Evolutionary conservation across 768 basidiomycete genomes (phyloP).

Genomic region (Roridomyces roridus): DNA sequence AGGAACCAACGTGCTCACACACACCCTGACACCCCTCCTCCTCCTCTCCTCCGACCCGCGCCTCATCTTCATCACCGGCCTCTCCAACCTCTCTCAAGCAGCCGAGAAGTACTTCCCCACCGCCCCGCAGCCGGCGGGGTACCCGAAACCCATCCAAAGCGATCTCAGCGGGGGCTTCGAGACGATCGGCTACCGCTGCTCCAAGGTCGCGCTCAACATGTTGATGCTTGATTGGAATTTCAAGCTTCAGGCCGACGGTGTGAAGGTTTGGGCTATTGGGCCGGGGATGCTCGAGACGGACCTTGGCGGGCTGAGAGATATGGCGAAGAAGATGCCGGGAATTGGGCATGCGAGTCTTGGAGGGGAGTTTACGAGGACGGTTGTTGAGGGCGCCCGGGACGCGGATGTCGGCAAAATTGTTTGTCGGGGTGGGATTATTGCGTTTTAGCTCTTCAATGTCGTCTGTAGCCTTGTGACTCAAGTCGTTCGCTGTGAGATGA

Average conservation of each 20-base stretch:
- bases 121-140: conserved; percentile 4
- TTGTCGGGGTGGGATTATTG: background rate
- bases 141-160: conserved; percentile 1
- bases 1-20: conserved; percentile 8
- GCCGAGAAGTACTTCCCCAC: conserved; percentile 6
- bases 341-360: background rate
- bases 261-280: conserved; percentile 9
- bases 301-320: background rate
- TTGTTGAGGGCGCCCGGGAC: conserved; percentile 8
- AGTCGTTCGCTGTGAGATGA: no score
- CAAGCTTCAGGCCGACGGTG: conserved; percentile 4
- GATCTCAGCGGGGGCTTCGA: background rate
- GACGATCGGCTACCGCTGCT: conserved; percentile 2
- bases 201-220: conserved; percentile 14
- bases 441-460: background rate
- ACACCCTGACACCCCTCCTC: conserved; percentile 1
- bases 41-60: conserved; percentile 13
- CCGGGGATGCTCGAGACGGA: conserved; percentile 5
- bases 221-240: conserved; percentile 10
- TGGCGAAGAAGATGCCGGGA: background rate
- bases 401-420: conserved; percentile 8
- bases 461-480: no score
- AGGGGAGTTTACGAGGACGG: background rate
- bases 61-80: conserved; percentile 9
- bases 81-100: background rate